These are phyloP conservation scores for Ascochyta viciae-villosae DNA, from an alignment of 2,329 filamentous ascomycete genomes.

Conservation along the genomic window DNA sequence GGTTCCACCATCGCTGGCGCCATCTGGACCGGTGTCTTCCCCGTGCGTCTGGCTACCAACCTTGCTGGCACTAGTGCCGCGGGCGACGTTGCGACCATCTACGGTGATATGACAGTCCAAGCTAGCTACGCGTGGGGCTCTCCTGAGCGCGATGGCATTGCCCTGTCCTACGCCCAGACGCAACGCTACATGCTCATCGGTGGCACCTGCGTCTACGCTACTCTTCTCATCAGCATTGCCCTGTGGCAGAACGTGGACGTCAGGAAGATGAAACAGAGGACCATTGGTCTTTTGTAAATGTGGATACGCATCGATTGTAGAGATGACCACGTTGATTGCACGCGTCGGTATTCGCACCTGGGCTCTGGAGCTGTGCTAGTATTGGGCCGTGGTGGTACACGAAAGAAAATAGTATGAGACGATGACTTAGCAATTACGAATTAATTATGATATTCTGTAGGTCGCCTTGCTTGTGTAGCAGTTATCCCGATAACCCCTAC, in stretches of 20 bases:
- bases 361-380: conserved; percentile 5
- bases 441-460: conserved; percentile 11
- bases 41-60: conserved; percentile 52
- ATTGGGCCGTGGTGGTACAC: background rate
- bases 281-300: conserved; percentile 38
- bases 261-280: conserved; percentile 43
- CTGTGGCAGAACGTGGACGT: conserved; percentile 43
- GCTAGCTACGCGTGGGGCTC: conserved; percentile 60
- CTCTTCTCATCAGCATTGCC: conserved; percentile 32
- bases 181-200: conserved; percentile 49
- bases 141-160: conserved; percentile 55
- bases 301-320: background rate
- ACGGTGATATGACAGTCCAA: conserved; percentile 62
- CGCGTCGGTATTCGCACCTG: background rate
- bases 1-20: conserved; percentile 65
- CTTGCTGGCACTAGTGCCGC: conserved; percentile 56
- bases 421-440: conserved; percentile 8
- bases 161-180: conserved; percentile 45
- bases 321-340: background rate
- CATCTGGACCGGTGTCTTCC: conserved; percentile 69
- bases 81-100: conserved; percentile 53
- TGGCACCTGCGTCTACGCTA: conserved; percentile 38
- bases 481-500: background rate
- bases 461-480: background rate
- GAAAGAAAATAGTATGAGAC: background rate